A percentile compares a stretch with the other conserved stretches of the same genome.
Evolutionary conservation across 139 green algal species (phyloP).

Genomic region (Chlorella sorokiniana): DNA sequence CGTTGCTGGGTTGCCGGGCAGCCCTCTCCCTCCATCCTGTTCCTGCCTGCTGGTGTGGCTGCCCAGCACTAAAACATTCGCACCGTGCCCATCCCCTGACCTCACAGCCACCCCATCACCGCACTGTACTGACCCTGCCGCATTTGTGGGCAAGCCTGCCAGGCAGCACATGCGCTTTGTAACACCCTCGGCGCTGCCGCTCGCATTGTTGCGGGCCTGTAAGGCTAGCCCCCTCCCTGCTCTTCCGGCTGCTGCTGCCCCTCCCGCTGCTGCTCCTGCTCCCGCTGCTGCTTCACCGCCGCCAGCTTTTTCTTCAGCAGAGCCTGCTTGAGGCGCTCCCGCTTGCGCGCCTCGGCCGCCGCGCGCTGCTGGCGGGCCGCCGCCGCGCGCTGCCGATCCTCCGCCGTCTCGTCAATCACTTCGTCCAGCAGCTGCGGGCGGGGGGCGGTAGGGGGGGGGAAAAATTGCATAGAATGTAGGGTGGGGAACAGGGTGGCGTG

Average conservation of each 20-base stretch:
- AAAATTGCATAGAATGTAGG: neutral
- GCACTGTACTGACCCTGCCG: too few relatives aligned
- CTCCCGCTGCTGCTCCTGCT: neutral
- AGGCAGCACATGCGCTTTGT: too few relatives aligned
- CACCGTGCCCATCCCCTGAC: too few relatives aligned
- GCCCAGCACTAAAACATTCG: too few relatives aligned
- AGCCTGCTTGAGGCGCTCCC: constrained; percentile 61
- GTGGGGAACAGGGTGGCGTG: neutral
- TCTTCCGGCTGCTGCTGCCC: constrained; percentile 16
- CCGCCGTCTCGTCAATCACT: constrained; percentile 48
- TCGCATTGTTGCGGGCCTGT: too few relatives aligned
- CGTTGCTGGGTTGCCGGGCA: too few relatives aligned
- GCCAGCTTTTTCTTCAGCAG: constrained; percentile 63
- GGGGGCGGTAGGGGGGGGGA: constrained; percentile 4
- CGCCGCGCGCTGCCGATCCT: constrained; percentile 41
- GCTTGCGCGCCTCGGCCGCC: constrained; percentile 38
- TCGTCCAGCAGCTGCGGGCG: constrained; percentile 40
- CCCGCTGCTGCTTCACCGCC: constrained; percentile 13
- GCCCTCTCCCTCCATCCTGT: too few relatives aligned
- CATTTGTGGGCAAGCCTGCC: too few relatives aligned
- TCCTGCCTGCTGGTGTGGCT: too few relatives aligned
- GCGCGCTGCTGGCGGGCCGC: constrained; percentile 46
- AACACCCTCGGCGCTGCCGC: too few relatives aligned
- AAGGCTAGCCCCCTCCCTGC: too few relatives aligned
- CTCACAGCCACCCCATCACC: too few relatives aligned